These are phyloP conservation scores for Fusarium sp. DNA, from an alignment of 2,329 filamentous ascomycete genomes.

Conservation along the genomic window DNA sequence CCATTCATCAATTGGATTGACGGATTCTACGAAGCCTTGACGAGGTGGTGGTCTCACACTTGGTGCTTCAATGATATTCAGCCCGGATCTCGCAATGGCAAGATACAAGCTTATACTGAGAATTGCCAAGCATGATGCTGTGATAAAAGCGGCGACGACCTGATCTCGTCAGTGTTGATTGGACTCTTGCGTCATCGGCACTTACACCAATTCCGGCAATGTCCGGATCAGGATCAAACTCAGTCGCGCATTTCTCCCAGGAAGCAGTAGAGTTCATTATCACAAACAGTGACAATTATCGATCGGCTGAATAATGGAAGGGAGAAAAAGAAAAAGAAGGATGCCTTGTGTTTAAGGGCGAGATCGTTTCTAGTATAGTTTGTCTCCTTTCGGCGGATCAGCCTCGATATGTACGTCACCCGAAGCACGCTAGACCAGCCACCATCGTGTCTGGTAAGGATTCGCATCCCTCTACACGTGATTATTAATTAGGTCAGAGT, in stretches of 20 bases:
- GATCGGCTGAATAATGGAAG: no score
- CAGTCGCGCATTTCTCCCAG: neutral
- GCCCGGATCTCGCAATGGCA: neutral
- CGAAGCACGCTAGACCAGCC: neutral
- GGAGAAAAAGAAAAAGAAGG: neutral
- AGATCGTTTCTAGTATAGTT: neutral
- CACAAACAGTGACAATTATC: no score
- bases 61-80: neutral
- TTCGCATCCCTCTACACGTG: neutral
- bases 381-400: neutral
- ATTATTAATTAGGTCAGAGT: no score
- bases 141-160: neutral
- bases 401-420: neutral
- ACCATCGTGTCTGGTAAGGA: neutral
- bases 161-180: neutral
- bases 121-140: neutral
- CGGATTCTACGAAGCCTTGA: neutral
- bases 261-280: neutral
- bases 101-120: neutral
- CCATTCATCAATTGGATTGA: neutral
- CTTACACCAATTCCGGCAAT: neutral
- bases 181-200: fast-evolving
- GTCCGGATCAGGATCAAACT: neutral
- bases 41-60: neutral
- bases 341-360: neutral